Percentiles rank a stretch among this genome's conserved stretches.
phyloP scores from a whole-genome alignment of 2,329 filamentous ascomycete genomes.

The Colletotrichum horii region DNA sequence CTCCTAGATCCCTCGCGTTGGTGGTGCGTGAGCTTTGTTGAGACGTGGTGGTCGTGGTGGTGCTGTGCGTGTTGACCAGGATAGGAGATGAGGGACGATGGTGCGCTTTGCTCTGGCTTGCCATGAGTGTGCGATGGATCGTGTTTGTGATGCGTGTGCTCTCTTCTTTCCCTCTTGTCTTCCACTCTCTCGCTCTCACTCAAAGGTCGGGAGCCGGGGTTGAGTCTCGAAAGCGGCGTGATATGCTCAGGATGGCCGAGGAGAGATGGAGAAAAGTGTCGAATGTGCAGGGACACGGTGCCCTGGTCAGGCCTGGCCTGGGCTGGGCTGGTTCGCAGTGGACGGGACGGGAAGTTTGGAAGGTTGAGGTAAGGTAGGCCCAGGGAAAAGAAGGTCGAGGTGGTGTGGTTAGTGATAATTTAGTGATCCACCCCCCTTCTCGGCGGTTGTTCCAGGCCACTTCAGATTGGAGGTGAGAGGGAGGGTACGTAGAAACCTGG shows the following conservation, averaged over 20 bases:
- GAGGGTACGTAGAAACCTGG: background rate
- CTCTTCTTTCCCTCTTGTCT: background rate
- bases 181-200: background rate
- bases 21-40: background rate
- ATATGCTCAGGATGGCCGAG: constrained; percentile 7
- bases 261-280: background rate
- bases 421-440: constrained; percentile 15
- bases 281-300: constrained; percentile 14
- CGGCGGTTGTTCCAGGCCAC: constrained; percentile 9
- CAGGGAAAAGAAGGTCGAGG: background rate
- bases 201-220: background rate
- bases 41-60: background rate
- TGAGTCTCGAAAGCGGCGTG: background rate
- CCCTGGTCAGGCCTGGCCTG: constrained; percentile 10
- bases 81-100: background rate
- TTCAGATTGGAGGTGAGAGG: constrained; percentile 11
- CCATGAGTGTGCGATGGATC: background rate
- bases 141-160: background rate
- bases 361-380: constrained; percentile 14
- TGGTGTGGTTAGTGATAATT: constrained; percentile 21
- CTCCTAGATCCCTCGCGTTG: background rate
- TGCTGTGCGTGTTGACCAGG: background rate
- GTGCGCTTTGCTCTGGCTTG: background rate
- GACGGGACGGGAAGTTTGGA: constrained; percentile 22
- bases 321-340: constrained; percentile 18